Evolutionary conservation across 768 basidiomycete species (phyloP), one percentile per base, ranked within the genome.

Genomic region (Lyophyllum atratum): DNA sequence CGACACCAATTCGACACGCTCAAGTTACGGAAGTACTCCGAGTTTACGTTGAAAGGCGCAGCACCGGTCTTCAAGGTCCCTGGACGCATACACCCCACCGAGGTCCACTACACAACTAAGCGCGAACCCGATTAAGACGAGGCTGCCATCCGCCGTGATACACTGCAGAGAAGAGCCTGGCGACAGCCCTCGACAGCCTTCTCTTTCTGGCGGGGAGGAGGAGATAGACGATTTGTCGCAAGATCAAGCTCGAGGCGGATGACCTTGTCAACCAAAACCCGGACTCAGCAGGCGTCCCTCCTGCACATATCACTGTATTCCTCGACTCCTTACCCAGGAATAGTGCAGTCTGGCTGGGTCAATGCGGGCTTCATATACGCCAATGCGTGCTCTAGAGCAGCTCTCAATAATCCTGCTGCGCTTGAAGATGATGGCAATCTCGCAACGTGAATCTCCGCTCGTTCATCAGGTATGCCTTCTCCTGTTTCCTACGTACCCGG

Each of bases 201-300:
- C 74, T 99, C 5, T 99, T 99, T 86, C 78, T 99, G 62, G 98
- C 97, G 0, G 96, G 96, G 96, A 98, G 69, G 95, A 98, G 66
- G 96, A 99, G 74, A 98, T 98, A 61, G 95, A 98, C 66, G 95
- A 97, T 63, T 88, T 99, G 96, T 70, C 78, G 91, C 40, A 97
- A 95, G 71, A 95, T 99, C 67, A 92, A 90, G 67, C 70, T 88
- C 2, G 95, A 98, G 66, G 94, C 90, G 0, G 95, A 98, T 60
- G 89, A 93, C 61, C 77, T 98, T 4, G 54, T 83, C 37, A 85
- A 86, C 63, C 80, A 85, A 49, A 86, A 90, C 60, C 81, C 87
- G 1, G 82, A 85, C 25, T 77, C 85, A 14, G 88, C 95, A 22
- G 96, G 97, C 4, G n/a, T 95, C 95, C 0, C 74, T 98, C 37